Evolutionary conservation across 2,329 filamentous ascomycete species (phyloP).

Genomic region (Epichloe baconii): DNA sequence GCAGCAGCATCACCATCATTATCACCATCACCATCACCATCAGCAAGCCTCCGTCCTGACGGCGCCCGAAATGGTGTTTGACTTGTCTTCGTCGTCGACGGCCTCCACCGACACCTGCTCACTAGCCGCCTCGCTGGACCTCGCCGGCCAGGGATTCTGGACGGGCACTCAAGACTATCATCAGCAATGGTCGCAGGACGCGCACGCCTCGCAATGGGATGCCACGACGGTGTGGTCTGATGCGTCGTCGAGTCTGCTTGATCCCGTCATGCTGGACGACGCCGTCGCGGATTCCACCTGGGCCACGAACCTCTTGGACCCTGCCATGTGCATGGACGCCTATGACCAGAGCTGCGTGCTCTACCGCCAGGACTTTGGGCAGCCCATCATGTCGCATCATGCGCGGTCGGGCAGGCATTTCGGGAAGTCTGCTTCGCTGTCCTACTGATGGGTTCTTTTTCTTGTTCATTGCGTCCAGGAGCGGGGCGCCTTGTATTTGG

Average conservation of each 20-base stretch:
- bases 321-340: slow-evolving; percentile 1
- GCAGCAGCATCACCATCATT: background rate
- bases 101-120: background rate
- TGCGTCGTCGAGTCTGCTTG: slow-evolving; percentile 2
- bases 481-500: too few species aligned
- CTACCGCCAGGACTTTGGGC: background rate
- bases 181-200: slow-evolving; percentile 1
- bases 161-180: slow-evolving; percentile 1
- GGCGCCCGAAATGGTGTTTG: slow-evolving; percentile 2
- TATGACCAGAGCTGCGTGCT: slow-evolving; percentile 3
- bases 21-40: background rate
- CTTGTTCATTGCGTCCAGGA: too few species aligned
- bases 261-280: slow-evolving; percentile 4
- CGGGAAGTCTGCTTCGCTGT: slow-evolving; percentile 4
- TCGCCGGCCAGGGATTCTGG: background rate
- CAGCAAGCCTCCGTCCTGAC: background rate
- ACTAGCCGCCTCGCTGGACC: background rate
- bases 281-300: slow-evolving; percentile 1
- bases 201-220: slow-evolving; percentile 3
- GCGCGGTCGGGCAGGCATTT: slow-evolving; percentile 1
- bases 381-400: background rate
- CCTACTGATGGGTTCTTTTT: background rate
- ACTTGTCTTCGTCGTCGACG: slow-evolving; percentile 1
- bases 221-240: slow-evolving; percentile 6
- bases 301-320: slow-evolving; percentile 1